Conservation (phyloP, 305 asterid species). For the Solanum hybrid region DNA sequence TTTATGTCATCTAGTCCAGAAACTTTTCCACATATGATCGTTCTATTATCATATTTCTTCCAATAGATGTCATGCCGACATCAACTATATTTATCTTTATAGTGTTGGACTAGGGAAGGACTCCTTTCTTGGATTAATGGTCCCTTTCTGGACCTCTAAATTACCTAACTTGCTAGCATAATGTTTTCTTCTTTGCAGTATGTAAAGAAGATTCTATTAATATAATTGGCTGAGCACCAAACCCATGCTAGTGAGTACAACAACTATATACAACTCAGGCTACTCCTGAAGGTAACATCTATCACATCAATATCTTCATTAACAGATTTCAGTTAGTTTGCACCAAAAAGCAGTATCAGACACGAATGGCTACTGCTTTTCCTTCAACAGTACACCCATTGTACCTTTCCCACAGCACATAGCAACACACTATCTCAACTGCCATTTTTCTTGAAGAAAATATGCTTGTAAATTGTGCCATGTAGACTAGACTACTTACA, state of each 20-base stretch:
- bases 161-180: background rate
- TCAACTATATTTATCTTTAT: background rate
- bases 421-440: background rate
- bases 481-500: background rate
- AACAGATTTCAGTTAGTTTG: background rate
- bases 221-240: background rate
- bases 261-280: background rate
- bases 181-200: background rate
- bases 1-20: background rate
- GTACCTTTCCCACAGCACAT: background rate
- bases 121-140: background rate
- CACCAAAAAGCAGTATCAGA: background rate
- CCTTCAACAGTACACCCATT: background rate
- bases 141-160: background rate
- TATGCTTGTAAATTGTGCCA: background rate
- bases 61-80: background rate
- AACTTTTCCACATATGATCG: background rate
- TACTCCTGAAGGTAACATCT: background rate
- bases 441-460: background rate
- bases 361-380: background rate
- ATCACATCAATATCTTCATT: background rate
- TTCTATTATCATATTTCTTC: background rate
- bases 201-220: background rate
- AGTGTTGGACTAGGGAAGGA: background rate
- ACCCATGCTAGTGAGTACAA: background rate